Percentiles rank a stretch among this genome's conserved stretches.
These are phyloP conservation scores for Pyrrhoderma noxium DNA, from an alignment of 1,284 basidiomycete genomes.

Conservation along the genomic window DNA sequence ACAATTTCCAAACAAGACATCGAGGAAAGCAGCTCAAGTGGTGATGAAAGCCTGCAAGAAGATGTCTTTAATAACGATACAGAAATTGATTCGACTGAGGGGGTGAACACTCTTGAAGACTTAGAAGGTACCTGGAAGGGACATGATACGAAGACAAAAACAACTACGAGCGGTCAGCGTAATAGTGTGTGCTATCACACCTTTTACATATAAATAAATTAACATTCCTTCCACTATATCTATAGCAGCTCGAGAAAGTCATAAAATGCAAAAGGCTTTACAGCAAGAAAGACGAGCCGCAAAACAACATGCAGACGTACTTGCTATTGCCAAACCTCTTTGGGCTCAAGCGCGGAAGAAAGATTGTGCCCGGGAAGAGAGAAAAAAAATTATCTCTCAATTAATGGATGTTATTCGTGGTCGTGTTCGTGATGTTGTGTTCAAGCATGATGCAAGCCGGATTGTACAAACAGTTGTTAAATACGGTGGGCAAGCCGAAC, in stretches of 20 bases:
- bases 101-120: constrained; percentile 2
- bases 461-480: constrained; percentile 85
- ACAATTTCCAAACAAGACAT: constrained; percentile 13
- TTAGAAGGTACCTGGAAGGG: constrained; percentile 17
- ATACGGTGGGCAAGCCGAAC: constrained; percentile 70
- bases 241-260: constrained; percentile 54
- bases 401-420: constrained; percentile 73
- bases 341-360: constrained; percentile 80
- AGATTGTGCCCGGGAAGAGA: constrained; percentile 62
- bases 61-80: constrained; percentile 4
- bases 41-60: too few relatives aligned
- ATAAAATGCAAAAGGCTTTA: constrained; percentile 57
- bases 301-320: constrained; percentile 70
- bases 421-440: constrained; percentile 73
- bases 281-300: constrained; percentile 62
- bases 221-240: constrained; percentile 35
- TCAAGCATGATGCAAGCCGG: constrained; percentile 86
- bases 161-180: constrained; percentile 16
- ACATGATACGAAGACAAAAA: constrained; percentile 24
- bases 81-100: neutral
- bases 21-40: constrained; percentile 18
- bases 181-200: constrained; percentile 18
- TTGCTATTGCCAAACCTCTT: constrained; percentile 67
- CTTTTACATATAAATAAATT: constrained; percentile 36
- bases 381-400: constrained; percentile 62